Evolutionary conservation across 306 rosid species (phyloP).

Genomic region (Rubus idaeus): DNA sequence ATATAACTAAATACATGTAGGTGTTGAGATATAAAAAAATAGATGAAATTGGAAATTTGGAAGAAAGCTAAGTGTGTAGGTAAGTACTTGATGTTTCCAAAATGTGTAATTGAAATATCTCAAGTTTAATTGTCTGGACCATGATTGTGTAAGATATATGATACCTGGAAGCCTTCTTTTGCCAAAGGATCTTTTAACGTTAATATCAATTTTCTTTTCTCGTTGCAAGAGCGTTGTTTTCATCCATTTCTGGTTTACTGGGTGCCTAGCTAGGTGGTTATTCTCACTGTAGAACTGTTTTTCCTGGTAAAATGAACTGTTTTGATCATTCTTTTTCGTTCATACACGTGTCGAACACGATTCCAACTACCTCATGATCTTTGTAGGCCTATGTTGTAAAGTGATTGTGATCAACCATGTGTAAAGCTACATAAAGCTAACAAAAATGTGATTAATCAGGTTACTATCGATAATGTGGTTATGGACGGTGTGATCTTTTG

Average conservation of each 20-base stretch:
- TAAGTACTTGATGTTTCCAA: not conserved
- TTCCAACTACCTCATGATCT: not conserved
- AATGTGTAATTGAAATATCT: not conserved
- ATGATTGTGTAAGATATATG: not conserved
- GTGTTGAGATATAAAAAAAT: not conserved
- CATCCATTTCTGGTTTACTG: not conserved
- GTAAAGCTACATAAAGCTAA: conserved; percentile 20
- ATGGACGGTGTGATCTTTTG: conserved; percentile 34
- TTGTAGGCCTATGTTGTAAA: conserved; percentile 14
- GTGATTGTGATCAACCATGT: not conserved
- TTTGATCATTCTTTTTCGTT: not conserved
- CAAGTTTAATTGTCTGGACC: not conserved
- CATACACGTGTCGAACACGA: not conserved
- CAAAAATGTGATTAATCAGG: not conserved
- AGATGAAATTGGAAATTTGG: not conserved
- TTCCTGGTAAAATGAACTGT: not conserved
- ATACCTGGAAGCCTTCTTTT: not conserved
- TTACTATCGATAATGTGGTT: conserved; percentile 26
- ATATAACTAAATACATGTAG: not conserved
- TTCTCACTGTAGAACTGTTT: not conserved
- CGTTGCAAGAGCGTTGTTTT: not conserved
- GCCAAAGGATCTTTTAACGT: not conserved
- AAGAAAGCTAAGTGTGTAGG: not conserved
- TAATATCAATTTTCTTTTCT: not conserved
- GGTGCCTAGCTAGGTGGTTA: not conserved